Conservation (phyloP, 2,329 filamentous ascomycete species). For the Penicillium sp. region DNA sequence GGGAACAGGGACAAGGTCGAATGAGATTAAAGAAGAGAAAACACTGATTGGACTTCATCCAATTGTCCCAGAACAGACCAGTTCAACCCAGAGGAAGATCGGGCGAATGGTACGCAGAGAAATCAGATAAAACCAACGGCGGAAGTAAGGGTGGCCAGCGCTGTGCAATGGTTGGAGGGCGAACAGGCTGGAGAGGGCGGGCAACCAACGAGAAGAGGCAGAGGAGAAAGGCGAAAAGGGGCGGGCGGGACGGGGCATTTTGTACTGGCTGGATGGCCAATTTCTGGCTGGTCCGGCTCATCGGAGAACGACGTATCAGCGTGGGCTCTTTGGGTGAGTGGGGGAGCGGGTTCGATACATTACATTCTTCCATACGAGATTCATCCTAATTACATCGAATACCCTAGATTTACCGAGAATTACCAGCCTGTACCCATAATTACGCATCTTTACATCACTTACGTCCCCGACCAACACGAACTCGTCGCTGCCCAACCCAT, state of each 20-base stretch:
- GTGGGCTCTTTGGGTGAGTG: background rate
- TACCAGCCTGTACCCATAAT: background rate
- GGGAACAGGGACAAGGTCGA: background rate
- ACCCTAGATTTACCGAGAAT: background rate
- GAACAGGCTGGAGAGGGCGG: conserved; percentile 35
- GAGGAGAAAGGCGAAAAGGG: conserved; percentile 41
- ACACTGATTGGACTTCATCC: conserved; percentile 24
- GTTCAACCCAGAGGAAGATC: background rate
- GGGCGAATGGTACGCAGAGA: conserved; percentile 4
- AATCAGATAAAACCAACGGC: conserved; percentile 6
- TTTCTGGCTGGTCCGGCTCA: conserved; percentile 26
- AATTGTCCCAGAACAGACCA: conserved; percentile 12
- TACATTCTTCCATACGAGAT: background rate
- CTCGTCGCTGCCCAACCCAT: conserved; percentile 1
- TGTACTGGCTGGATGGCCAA: conserved; percentile 39
- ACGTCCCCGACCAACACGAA: background rate
- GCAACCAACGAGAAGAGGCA: conserved; percentile 49
- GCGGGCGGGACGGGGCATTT: conserved; percentile 48
- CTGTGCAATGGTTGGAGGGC: conserved; percentile 36
- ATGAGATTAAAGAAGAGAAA: conserved; percentile 1
- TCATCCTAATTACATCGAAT: background rate
- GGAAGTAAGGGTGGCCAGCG: conserved; percentile 23
- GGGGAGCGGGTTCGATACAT: background rate
- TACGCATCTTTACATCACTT: conserved; percentile 4
- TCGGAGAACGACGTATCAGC: conserved; percentile 10